Evolutionary conservation across 306 rosid species (phyloP), one percentile per base, ranked within the genome.

Genomic region (Quercus dentata): DNA sequence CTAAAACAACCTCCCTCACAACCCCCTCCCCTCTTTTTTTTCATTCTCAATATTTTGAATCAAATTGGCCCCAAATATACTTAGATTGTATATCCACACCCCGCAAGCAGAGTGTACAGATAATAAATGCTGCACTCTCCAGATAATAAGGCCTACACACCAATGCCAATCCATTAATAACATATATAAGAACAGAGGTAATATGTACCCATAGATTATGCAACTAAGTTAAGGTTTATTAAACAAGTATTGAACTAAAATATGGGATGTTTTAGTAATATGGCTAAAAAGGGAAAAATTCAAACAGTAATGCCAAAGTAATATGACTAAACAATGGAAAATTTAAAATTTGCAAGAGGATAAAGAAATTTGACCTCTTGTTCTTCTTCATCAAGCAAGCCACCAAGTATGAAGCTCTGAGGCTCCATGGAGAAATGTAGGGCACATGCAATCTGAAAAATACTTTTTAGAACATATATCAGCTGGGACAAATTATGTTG

Each of bases 351-450:
- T 82, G 72, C 61, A 71, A 75, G 68, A 30, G 75, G 80, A 83
- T 69, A 73, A 73, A 79, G 78, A 81, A 77, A 10, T 59, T 64
- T 18, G 61, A 88, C 91, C 90, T 86, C 69, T 69, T 79, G 81
- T 56, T 87, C 89, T 82, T 86, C 97, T 80, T 71, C 83, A 73
- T 80, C 78, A 13, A 88, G 83, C 79, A 81, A 81, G 76, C 80
- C 81, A 56, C 89, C 88, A 27, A 89, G 90, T 73, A 87, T 59
- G 82, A 90, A 87, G 82, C 97, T 89, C 58, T 87, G 74, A 78
- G 99, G 97, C 85, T 92, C 97, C 74, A 51, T 64, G 65, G 94
- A 91, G 89, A 95, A 90, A 84, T 95, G 98, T 78, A 89, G 89
- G 57, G 85, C 83, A 84, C 94, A 95, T 74, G 97, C 94, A 59